These are phyloP conservation scores for Arctostaphylos glauca DNA, from an alignment of 148 eudicot genomes.

Conservation along the genomic window DNA sequence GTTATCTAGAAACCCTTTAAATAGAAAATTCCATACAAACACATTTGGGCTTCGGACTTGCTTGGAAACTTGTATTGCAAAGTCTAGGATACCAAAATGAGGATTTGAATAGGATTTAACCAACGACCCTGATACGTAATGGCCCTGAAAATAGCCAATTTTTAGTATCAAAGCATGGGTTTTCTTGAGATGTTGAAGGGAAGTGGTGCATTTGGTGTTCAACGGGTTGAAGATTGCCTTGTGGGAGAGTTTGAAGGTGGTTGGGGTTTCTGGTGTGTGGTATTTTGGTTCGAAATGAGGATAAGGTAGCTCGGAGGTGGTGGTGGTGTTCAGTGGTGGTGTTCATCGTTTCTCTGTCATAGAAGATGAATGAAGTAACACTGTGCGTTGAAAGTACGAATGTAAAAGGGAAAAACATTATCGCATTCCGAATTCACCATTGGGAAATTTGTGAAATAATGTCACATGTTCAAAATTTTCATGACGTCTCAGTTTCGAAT, in stretches of 20 bases:
- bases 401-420: background rate
- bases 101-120: constrained; percentile 29
- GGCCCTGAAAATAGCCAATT: constrained; percentile 30
- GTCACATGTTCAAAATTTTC: background rate
- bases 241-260: constrained; percentile 18
- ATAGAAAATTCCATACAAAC: constrained; percentile 33
- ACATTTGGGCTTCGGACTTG: constrained; percentile 34
- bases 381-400: too few species aligned
- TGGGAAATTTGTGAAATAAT: background rate
- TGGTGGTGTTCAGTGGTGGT: too few species aligned
- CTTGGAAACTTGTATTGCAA: constrained; percentile 17
- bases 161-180: constrained; percentile 34
- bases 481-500: background rate
- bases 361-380: too few species aligned
- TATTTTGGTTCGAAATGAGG: constrained; percentile 20
- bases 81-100: constrained; percentile 13
- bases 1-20: constrained; percentile 32
- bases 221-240: constrained; percentile 27
- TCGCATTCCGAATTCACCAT: background rate
- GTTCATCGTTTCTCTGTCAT: background rate
- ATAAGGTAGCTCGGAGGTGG: constrained; percentile 22
- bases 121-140: constrained; percentile 34
- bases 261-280: constrained; percentile 9
- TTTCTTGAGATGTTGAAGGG: constrained; percentile 36
- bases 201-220: constrained; percentile 32